Percentiles rank a stretch among this genome's conserved stretches.
Evolutionary conservation across 345 rosid genomes (phyloP).

Genomic region (Brassica incana): DNA sequence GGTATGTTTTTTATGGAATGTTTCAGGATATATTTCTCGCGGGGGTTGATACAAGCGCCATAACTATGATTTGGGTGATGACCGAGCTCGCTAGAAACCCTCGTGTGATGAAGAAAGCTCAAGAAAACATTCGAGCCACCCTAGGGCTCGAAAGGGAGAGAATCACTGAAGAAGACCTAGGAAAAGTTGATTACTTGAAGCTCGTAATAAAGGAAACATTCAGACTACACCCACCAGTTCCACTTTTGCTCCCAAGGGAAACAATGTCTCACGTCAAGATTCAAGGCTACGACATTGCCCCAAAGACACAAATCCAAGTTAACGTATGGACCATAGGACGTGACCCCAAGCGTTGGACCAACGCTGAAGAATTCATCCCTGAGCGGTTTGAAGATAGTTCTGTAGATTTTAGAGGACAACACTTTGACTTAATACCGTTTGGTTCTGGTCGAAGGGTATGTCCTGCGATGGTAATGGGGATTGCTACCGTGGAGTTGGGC

Average conservation of each 20-base stretch:
- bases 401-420: neutral
- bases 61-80: constrained; percentile 57
- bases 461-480: constrained; percentile 37
- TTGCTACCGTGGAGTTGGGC: neutral
- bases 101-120: constrained; percentile 50
- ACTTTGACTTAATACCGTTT: constrained; percentile 44
- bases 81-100: constrained; percentile 66
- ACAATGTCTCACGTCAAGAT: constrained; percentile 46
- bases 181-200: constrained; percentile 58
- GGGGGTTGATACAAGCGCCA: constrained; percentile 61
- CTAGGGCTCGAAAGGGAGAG: constrained; percentile 44
- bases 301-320: constrained; percentile 43
- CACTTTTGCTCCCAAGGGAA: constrained; percentile 40
- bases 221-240: constrained; percentile 67
- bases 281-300: constrained; percentile 46
- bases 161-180: constrained; percentile 55
- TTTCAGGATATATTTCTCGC: constrained; percentile 51
- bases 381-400: constrained; percentile 41
- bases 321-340: constrained; percentile 54
- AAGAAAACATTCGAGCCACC: constrained; percentile 51
- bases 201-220: constrained; percentile 57
- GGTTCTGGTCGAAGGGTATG: constrained; percentile 58
- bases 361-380: constrained; percentile 50
- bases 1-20: neutral
- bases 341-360: constrained; percentile 49